Base-by-base conservation (phyloP, 768 basidiomycete species). In the Agaricus sinodeliciosus region DNA sequence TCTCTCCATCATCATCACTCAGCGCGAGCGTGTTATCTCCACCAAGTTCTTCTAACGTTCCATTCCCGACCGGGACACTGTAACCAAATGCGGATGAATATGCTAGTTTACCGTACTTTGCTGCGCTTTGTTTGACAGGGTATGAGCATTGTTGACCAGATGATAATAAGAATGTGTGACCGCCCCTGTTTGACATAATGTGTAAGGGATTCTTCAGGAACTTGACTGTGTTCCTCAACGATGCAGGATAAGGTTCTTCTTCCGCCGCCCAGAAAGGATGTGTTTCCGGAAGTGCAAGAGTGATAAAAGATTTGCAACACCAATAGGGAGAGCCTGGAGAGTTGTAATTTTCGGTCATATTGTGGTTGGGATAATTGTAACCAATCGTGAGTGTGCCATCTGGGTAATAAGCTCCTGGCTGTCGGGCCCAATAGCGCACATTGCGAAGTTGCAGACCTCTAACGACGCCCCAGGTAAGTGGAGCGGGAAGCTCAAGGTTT, bases 91-190 rank as follows among this genome's bases (percentile, higher is more conserved):
- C 78, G n/a, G 83, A 77, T 2, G 83, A 85, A 64, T 90, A 89
- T 1, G 84, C 80, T 51, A 87, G 72, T 65, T 88, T 88, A 49
- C 86, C 84, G 67, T 89, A 89, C 64, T 89, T 90, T 19, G 85
- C 84, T 7, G 85, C 81, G 59, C 82, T 82, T 61, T 87, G 84
- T 61, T 87, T 84, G 62, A 90, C 81, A 13, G 85, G 79, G 65
- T 89, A 90, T 43, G 84, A 85, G 58, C 86, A 87, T 56, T 82
- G 83, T 68, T 90, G 87, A 1, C 87, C 87, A 11, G 84, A 86
- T 7, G 84, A 86, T 31, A 89, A 77, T 26, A 88, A 68, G 72
- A 78, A 87, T 3, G 83, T 80, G 66, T 88, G 87, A 1, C 78
- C 78, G 16, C 78, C 78, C 27, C 79, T 51, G 60, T 83, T 81